Percentiles rank a stretch among this genome's conserved stretches.
phyloP scores from a whole-genome alignment of 2,329 filamentous ascomycete genomes.

The Metarhizium humberi region DNA sequence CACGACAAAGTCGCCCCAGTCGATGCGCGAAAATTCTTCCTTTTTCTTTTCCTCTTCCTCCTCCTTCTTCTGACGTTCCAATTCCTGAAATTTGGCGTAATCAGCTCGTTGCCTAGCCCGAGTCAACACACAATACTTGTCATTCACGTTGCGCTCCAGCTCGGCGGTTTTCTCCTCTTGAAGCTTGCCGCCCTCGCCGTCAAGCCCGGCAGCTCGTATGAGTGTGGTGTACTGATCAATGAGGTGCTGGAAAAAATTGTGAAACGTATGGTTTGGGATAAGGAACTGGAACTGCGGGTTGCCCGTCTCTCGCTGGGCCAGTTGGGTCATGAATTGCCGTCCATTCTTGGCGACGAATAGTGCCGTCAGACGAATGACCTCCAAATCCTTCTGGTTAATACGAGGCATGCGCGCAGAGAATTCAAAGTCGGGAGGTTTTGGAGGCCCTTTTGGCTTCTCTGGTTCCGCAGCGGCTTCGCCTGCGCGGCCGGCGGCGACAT shows the following conservation, averaged over 20 bases:
- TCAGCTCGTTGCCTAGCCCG: constrained; percentile 80
- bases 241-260: constrained; percentile 88
- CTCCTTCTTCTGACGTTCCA: constrained; percentile 81
- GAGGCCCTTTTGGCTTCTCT: constrained; percentile 68
- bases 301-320: constrained; percentile 79
- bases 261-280: constrained; percentile 87
- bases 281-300: constrained; percentile 97
- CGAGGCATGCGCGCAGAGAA: constrained; percentile 97
- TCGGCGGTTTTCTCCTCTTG: constrained; percentile 65
- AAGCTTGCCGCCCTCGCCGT: constrained; percentile 56
- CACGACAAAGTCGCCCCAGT: constrained; percentile 96
- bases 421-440: constrained; percentile 75
- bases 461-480: constrained; percentile 48
- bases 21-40: constrained; percentile 70
- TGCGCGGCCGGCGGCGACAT: constrained; percentile 64
- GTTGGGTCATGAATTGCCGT: constrained; percentile 78
- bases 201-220: constrained; percentile 56
- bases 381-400: constrained; percentile 88
- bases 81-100: constrained; percentile 75
- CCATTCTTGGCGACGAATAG: constrained; percentile 91
- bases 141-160: constrained; percentile 63
- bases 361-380: constrained; percentile 67
- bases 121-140: constrained; percentile 72
- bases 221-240: constrained; percentile 90
- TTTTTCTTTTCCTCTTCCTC: constrained; percentile 79